Conservation (phyloP, 495 filamentous ascomycete genomes). For the Tuber magnatum region DNA sequence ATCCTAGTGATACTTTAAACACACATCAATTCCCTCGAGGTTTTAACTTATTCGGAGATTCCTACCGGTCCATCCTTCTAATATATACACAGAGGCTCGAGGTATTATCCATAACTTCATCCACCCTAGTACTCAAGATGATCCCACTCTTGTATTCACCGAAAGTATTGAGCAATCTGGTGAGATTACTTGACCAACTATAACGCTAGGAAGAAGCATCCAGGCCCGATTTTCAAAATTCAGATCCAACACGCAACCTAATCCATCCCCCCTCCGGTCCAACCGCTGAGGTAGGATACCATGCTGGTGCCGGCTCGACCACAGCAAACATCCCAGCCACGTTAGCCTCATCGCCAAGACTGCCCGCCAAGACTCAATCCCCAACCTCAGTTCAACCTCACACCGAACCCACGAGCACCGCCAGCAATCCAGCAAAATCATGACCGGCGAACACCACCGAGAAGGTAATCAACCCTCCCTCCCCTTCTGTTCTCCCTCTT, state of each 20-base stretch:
- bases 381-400: not conserved
- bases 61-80: too few species aligned
- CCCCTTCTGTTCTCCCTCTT: not conserved
- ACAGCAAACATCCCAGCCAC: not conserved
- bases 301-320: too few species aligned
- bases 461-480: not conserved
- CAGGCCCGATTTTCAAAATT: not conserved
- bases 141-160: not conserved
- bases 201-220: not conserved
- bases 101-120: too few species aligned
- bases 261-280: not conserved
- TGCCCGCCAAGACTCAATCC: not conserved
- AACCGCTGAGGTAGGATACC: too few species aligned
- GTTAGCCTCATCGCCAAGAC: not conserved
- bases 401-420: not conserved
- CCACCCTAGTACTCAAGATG: not conserved
- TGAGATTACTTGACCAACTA: not conserved
- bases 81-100: too few species aligned
- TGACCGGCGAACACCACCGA: not conserved
- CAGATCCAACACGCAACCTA: not conserved
- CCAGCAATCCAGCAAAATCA: not conserved
- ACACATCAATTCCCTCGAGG: too few species aligned
- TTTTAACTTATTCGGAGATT: too few species aligned
- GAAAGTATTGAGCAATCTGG: not conserved
- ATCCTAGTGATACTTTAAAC: too few species aligned